Evolutionary conservation across 2,329 filamentous ascomycete genomes (phyloP).

Genomic region (Fusarium papillatum): DNA sequence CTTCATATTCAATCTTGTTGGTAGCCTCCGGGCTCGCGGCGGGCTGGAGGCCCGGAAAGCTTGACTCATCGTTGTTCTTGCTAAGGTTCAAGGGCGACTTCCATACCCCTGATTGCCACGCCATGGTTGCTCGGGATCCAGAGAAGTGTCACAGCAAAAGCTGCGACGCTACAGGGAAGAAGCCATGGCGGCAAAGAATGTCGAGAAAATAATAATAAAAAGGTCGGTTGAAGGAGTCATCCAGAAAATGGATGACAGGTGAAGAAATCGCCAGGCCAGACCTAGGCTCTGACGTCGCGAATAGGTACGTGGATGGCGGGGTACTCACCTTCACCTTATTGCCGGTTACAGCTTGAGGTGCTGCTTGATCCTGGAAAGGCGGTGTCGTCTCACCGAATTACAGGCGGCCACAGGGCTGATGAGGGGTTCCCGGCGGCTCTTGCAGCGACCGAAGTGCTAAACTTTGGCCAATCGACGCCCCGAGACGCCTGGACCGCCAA

Average conservation of each 20-base stretch:
- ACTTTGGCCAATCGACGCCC: conserved; percentile 30
- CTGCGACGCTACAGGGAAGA: conserved; percentile 63
- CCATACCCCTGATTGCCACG: conserved; percentile 63
- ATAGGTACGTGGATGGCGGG: conserved; percentile 35
- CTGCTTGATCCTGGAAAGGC: conserved; percentile 30
- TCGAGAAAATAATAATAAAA: conserved; percentile 19
- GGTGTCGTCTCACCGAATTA: conserved; percentile 43
- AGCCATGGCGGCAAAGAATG: conserved; percentile 54
- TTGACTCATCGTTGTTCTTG: conserved; percentile 61
- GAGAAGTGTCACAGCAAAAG: conserved; percentile 65
- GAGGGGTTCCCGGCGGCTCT: conserved; percentile 38
- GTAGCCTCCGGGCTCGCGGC: conserved; percentile 53
- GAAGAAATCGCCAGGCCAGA: conserved; percentile 14
- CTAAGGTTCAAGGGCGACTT: conserved; percentile 61
- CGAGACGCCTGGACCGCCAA: conserved; percentile 12
- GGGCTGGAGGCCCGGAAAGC: conserved; percentile 65
- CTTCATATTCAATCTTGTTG: conserved; percentile 77
- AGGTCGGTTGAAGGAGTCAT: conserved; percentile 27
- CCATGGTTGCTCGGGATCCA: conserved; percentile 59
- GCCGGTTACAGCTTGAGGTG: conserved; percentile 15
- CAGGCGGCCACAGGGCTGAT: conserved; percentile 41
- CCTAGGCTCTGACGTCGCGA: conserved; percentile 38
- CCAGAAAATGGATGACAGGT: conserved; percentile 36
- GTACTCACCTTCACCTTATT: conserved; percentile 29
- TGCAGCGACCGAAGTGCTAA: conserved; percentile 9